These are phyloP conservation scores for Cercospora berteroae DNA, from an alignment of 2,329 filamentous ascomycete species.

Conservation along the genomic window DNA sequence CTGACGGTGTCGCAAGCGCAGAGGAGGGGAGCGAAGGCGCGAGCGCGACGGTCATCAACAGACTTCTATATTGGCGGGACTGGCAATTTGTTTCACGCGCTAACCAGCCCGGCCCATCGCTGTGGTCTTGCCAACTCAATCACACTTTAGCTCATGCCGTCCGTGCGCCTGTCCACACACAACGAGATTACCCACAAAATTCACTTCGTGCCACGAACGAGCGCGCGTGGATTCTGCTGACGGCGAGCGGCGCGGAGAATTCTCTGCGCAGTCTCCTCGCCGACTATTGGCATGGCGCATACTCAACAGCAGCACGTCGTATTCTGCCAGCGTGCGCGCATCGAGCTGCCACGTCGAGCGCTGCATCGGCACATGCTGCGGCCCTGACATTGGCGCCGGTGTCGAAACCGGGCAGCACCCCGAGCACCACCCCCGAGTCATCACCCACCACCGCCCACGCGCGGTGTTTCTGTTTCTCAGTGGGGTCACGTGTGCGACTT, in stretches of 20 bases:
- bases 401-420: background rate
- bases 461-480: background rate
- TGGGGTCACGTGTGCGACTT: background rate
- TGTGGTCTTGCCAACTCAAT: constrained; percentile 8
- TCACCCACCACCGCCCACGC: background rate
- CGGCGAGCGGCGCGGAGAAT: background rate
- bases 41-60: constrained; percentile 3
- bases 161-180: background rate
- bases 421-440: background rate
- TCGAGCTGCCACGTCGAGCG: background rate
- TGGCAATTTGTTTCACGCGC: constrained; percentile 12
- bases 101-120: constrained; percentile 4
- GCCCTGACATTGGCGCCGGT: constrained; percentile 5
- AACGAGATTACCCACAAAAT: constrained; percentile 10
- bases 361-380: background rate
- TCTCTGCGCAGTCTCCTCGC: background rate
- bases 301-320: constrained; percentile 7
- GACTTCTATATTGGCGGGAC: constrained; percentile 14
- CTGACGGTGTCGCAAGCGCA: constrained; percentile 1
- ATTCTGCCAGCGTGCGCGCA: background rate
- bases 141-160: constrained; percentile 7
- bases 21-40: constrained; percentile 2
- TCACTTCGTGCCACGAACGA: constrained; percentile 1
- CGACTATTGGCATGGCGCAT: constrained; percentile 6
- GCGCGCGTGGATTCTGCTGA: background rate